Conservation (phyloP, 805 yeast species). For the Saturnispora serradocipensis region DNA sequence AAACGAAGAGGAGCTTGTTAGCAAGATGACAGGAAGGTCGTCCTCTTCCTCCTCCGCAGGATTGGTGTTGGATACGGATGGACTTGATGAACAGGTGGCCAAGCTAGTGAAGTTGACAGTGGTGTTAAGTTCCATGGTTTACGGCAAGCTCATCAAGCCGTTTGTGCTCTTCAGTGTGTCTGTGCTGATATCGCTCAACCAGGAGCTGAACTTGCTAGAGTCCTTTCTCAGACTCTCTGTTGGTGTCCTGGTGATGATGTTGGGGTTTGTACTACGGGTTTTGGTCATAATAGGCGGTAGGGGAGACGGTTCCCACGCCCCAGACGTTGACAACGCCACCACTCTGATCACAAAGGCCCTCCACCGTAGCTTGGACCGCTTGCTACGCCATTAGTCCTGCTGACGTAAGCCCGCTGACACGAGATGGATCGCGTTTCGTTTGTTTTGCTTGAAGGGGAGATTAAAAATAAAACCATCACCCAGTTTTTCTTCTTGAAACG, state of each 20-base stretch:
- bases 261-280: constrained; percentile 1
- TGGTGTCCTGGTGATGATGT: not conserved
- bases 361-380: constrained; percentile 2
- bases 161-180: not conserved
- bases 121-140: not conserved
- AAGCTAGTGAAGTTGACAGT: not conserved
- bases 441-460: not conserved
- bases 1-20: constrained; percentile 12
- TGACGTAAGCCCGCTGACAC: not conserved
- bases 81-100: constrained; percentile 3
- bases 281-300: not conserved
- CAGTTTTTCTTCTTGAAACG: not conserved
- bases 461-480: not conserved
- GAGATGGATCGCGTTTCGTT: not conserved
- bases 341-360: not conserved
- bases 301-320: not conserved
- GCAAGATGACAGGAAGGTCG: not conserved
- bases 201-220: constrained; percentile 1
- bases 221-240: not conserved
- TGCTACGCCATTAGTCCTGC: not conserved
- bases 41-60: not conserved
- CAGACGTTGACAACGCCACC: not conserved
- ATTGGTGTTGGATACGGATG: not conserved
- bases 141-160: not conserved
- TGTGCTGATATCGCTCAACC: not conserved